Base-by-base conservation (phyloP, 768 basidiomycete species). In the Naganishia friedmannii region DNA sequence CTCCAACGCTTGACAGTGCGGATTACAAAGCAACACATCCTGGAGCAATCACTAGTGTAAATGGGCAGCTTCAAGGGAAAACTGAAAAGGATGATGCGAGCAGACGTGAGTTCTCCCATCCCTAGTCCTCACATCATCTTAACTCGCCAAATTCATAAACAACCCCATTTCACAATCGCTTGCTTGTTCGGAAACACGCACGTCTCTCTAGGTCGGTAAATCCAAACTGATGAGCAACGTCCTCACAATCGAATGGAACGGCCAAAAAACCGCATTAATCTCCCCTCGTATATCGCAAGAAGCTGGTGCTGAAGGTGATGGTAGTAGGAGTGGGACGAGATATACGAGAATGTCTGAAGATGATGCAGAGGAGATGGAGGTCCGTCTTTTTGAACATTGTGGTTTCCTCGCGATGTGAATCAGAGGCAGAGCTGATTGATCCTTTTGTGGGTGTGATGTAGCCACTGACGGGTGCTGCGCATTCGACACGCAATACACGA, bases 221-320 rank as follows among this genome's bases (percentile, higher is more conserved):
- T 42, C 60, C 10, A 42, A 28, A 13, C 60, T 63, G 4, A 42
- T 63, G n/a, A 63, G 60, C 60, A 63, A 28, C 39, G 60, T 63
- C 8, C 60, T 63, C 42, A 63, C 60, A n/a, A 63, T 63, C 21
- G 60, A 63, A 63, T 63, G 60, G 60, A 63, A 63, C 60, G 60
- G 60, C 10, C 46, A n/a, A 42, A 45, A 42, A 29, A 63, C 60
- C 15, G 34, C 60, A 2, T 26, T 63, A 23, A 26, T 63, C 15
- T 42, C 60, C 60, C 60, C 60, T 3, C 60, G 60, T 26, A 63
- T 42, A 29, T 28, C 60, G 2, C 60, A 63, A 19, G 60, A 63
- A 29, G 26, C 28, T 10, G 54, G 54, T 23, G 54, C 29, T 9
- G n/a, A n/a, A 3, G 53, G 15, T 34, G 29, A 32, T 4, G 48